Evolutionary conservation across 2,329 filamentous ascomycete species (phyloP).

Genomic region (Aureobasidium sp.): DNA sequence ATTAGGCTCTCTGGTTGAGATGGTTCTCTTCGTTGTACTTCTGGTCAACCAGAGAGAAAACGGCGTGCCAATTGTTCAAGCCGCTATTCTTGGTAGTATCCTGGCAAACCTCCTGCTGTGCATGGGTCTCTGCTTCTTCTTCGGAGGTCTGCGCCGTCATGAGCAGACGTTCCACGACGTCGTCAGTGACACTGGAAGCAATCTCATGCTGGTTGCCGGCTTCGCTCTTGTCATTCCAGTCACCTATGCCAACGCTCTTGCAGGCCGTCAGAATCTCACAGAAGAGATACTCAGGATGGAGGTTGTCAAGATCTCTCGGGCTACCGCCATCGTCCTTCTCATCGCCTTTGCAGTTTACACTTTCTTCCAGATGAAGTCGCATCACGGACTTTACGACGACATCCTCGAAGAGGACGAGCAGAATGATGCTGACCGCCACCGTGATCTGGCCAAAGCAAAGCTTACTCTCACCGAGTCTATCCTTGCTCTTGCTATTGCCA

Average conservation of each 20-base stretch:
- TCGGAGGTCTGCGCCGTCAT: conserved; percentile 60
- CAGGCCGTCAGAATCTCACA: conserved; percentile 13
- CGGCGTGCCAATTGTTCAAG: conserved; percentile 56
- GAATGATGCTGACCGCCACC: conserved; percentile 54
- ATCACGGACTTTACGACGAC: conserved; percentile 70
- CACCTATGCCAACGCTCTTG: conserved; percentile 44
- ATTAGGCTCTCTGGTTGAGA: conserved; percentile 67
- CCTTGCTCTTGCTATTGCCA: conserved; percentile 55
- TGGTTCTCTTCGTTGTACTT: conserved; percentile 72
- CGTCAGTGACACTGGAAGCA: conserved; percentile 71
- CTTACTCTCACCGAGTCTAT: conserved; percentile 67
- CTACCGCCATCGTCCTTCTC: conserved; percentile 62
- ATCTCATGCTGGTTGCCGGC: conserved; percentile 67
- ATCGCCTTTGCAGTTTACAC: conserved; percentile 55
- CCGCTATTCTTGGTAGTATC: conserved; percentile 74
- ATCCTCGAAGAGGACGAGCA: conserved; percentile 65
- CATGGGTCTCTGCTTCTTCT: conserved; percentile 73
- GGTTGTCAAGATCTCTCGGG: conserved; percentile 59
- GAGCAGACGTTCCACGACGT: conserved; percentile 66
- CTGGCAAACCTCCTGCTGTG: conserved; percentile 75
- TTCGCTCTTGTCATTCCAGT: conserved; percentile 41
- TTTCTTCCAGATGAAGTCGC: conserved; percentile 66
- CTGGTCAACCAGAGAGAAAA: conserved; percentile 23
- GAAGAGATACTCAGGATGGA: conserved; percentile 38
- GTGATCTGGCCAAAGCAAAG: conserved; percentile 55